phyloP scores from a whole-genome alignment of 306 rosid species.

The Malus sylvestris region DNA sequence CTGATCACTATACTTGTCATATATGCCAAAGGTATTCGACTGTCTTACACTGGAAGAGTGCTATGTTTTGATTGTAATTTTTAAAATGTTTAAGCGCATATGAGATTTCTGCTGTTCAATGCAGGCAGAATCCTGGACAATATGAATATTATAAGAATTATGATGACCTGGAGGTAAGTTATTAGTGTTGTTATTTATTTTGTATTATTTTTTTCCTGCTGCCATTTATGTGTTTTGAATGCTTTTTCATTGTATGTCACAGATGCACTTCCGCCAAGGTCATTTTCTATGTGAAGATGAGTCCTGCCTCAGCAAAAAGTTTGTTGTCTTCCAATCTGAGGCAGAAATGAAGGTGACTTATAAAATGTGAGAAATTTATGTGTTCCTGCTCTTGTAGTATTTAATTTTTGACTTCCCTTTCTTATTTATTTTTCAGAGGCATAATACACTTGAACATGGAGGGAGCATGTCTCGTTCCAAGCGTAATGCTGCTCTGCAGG shows the following conservation, averaged over 20 bases:
- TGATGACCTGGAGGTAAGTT: conserved; percentile 92
- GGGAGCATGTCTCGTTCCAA: conserved; percentile 91
- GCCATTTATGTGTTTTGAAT: not conserved
- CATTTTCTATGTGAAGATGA: conserved; percentile 98
- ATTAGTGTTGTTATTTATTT: not conserved
- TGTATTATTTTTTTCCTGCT: not conserved
- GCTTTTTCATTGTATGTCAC: not conserved
- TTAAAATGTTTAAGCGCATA: not conserved
- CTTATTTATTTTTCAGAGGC: conserved; percentile 53
- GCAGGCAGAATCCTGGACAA: conserved; percentile 88
- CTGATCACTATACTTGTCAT: conserved; percentile 91
- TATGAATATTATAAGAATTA: conserved; percentile 82
- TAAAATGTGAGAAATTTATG: conserved; percentile 1
- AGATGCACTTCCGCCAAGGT: conserved; percentile 87
- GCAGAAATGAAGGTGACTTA: conserved; percentile 79
- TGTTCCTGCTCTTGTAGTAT: not conserved
- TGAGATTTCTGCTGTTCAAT: conserved; percentile 8
- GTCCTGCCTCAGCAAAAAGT: conserved; percentile 79
- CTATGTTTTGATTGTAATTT: not conserved
- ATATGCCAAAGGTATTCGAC: conserved; percentile 74
- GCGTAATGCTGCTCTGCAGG: conserved; percentile 99
- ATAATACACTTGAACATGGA: conserved; percentile 82
- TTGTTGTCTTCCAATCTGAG: conserved; percentile 78
- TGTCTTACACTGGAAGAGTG: not conserved
- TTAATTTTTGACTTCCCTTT: not conserved